These are phyloP conservation scores for Chlamydomonas schloesseri DNA, from an alignment of 139 green algal species.

Conservation along the genomic window DNA sequence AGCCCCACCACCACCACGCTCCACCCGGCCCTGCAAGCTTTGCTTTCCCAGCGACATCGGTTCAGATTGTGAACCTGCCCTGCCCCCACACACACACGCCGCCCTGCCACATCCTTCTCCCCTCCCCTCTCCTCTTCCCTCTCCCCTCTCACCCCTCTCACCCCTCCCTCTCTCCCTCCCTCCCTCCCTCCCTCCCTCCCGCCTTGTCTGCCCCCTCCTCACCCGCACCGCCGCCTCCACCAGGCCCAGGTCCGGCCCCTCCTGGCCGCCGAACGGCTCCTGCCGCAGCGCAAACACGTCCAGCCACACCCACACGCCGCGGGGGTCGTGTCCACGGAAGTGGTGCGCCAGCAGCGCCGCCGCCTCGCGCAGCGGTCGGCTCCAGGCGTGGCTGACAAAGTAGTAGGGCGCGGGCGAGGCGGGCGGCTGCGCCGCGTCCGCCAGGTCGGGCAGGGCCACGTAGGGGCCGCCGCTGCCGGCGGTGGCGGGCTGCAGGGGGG, in stretches of 20 bases:
- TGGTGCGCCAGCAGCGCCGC: conserved; percentile 16
- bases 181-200: not conserved
- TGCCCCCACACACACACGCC: no score
- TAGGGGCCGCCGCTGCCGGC: not conserved
- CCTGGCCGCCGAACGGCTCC: not conserved
- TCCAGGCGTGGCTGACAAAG: conserved; percentile 40
- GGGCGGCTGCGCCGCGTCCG: not conserved
- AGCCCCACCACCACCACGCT: no score
- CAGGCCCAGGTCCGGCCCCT: not conserved
- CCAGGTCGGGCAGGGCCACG: not conserved
- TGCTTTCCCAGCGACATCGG: no score
- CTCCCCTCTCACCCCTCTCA: not conserved
- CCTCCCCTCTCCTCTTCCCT: no score
- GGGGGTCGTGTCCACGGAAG: conserved; percentile 20
- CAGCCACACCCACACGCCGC: conserved; percentile 15
- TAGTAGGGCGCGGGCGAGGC: conserved; percentile 14
- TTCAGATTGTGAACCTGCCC: no score
- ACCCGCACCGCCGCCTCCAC: conserved; percentile 12
- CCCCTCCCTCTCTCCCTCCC: no score
- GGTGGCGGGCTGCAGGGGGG: not conserved
- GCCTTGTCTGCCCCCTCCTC: not conserved
- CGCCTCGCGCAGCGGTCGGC: conserved; percentile 28
- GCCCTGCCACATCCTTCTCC: no score
- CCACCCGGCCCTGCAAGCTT: no score
- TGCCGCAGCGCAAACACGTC: conserved; percentile 23